Percentiles rank a stretch among this genome's conserved stretches.
phyloP scores from a whole-genome alignment of 1,284 basidiomycete genomes.

The Leccinum angustisporum region DNA sequence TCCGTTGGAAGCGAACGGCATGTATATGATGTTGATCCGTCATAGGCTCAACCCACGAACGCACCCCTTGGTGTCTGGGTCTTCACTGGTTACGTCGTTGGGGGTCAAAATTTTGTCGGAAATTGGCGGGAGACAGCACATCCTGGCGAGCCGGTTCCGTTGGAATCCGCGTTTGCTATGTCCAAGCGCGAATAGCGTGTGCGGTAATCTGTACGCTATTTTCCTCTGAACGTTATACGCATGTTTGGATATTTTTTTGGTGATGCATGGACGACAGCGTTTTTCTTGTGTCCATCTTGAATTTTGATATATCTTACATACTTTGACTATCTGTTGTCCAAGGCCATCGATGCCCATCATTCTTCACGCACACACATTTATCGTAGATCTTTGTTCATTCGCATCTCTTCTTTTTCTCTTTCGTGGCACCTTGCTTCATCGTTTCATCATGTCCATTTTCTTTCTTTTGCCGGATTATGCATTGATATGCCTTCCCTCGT shows the following conservation, averaged over 20 bases:
- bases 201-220: background rate
- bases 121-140: constrained; percentile 51
- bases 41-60: background rate
- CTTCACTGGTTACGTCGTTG: constrained; percentile 70
- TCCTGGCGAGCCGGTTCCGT: constrained; percentile 41
- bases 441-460: background rate
- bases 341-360: constrained; percentile 9
- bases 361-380: constrained; percentile 18
- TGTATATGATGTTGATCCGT: background rate
- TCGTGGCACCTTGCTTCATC: constrained; percentile 7
- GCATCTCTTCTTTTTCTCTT: constrained; percentile 8
- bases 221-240: background rate
- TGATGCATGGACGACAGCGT: constrained; percentile 8
- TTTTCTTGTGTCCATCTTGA: constrained; percentile 7
- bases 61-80: constrained; percentile 44
- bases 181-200: constrained; percentile 37
- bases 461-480: constrained; percentile 3
- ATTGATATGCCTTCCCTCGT: background rate
- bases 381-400: constrained; percentile 23
- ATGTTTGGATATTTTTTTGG: background rate
- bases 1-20: background rate
- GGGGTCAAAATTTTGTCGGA: constrained; percentile 63
- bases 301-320: constrained; percentile 18
- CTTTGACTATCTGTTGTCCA: background rate
- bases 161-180: constrained; percentile 55